Evolutionary conservation across 805 yeast genomes (phyloP), one percentile per base, ranked within the genome.

Genomic region (Saccharomycopsis sp.): DNA sequence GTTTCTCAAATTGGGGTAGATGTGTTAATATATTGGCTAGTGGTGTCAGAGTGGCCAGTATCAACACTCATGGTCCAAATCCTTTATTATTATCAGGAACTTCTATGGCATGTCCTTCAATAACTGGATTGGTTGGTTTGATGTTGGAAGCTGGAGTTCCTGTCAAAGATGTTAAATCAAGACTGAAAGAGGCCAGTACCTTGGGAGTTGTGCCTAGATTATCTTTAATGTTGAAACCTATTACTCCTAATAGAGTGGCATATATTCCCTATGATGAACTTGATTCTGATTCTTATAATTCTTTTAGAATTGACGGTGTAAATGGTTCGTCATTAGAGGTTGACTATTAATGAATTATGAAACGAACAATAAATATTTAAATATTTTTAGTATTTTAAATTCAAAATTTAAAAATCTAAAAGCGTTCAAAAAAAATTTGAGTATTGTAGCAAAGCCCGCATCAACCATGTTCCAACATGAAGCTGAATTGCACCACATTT

Each of bases 1-100:
- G 69, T 10, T 88, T 89, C 52, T 73, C 92, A n/a, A 88, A 89
- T 54, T 84, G 88, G 87, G 96, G 97, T 0, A 64, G 67, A n/a
- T 89, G 96, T 58, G 94, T 88, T 5, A 86, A 85, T 53, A 66
- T 85, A 1, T 80, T 83, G 59, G 86, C 96, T 0, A 74, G 89
- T 36, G 97, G 97, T 0, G 78, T 77, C 0, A 62, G 63, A 13
- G 79, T 86, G 2, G 61, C 45, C 12, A 46, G 49, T 17, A 40
- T 46, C 9, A 42, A 42, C 20, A 17, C 53, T 25, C 49, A 56
- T 18, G 33, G 39, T 12, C 37, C 50, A 15, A 36, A 41, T 20
- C 61, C 70, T 5, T 56, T 56, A 27, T 34, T 51, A 2, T 61
- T 76, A 51, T 74, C 86, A 2, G 94, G 94, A 1, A 83, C 92